A percentile compares a stretch with the other conserved stretches of the same genome.
Evolutionary conservation across 371 early-diverging fungal species (phyloP).

Genomic region (Apophysomyces elegans): DNA sequence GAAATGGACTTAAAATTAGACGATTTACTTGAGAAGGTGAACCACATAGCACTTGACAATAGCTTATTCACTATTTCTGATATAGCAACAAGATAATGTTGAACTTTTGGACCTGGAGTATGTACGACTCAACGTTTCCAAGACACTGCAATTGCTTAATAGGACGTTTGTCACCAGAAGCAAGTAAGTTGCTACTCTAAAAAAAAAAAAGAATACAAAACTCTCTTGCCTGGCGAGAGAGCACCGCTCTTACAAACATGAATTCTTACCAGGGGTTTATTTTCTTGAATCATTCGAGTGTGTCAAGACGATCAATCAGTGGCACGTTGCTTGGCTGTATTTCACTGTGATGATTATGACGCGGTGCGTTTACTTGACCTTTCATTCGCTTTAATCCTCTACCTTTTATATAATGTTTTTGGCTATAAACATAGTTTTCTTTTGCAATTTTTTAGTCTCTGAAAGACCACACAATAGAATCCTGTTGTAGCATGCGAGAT

Average conservation of each 20-base stretch:
- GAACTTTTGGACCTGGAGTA: constrained; percentile 90
- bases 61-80: not conserved
- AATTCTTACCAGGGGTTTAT: constrained; percentile 32
- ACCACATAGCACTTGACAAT: not conserved
- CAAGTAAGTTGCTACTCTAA: constrained; percentile 37
- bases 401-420: constrained; percentile 4
- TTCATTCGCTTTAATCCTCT: not conserved
- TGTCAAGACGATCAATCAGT: constrained; percentile 16
- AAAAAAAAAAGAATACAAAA: constrained; percentile 36
- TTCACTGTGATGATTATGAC: constrained; percentile 9
- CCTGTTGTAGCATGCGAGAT: too few species aligned
- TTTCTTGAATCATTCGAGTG: constrained; percentile 23
- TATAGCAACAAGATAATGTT: constrained; percentile 90
- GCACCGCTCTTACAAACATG: constrained; percentile 20
- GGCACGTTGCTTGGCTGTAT: constrained; percentile 24
- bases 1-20: constrained; percentile 96
- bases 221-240: constrained; percentile 30
- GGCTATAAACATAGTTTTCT: too few species aligned
- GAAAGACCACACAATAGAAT: too few species aligned
- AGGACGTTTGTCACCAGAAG: constrained; percentile 54
- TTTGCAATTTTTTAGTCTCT: too few species aligned
- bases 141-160: constrained; percentile 45
- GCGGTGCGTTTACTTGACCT: constrained; percentile 4
- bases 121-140: constrained; percentile 78
- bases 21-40: constrained; percentile 89